These are phyloP conservation scores for Metarhizium album DNA, from an alignment of 2,329 filamentous ascomycete genomes.

Conservation along the genomic window DNA sequence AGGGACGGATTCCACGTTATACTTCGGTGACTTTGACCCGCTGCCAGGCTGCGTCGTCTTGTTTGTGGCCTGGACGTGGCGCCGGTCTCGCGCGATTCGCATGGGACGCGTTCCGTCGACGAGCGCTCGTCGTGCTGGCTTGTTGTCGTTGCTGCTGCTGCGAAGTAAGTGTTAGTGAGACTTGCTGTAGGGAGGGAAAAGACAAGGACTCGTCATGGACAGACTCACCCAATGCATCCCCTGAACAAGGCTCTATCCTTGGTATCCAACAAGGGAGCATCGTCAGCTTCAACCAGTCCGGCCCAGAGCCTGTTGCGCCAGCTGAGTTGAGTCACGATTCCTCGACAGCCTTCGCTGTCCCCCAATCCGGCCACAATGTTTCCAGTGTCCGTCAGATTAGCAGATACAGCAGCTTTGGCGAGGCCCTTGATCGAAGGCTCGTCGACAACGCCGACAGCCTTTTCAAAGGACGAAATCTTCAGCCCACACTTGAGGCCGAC, in stretches of 20 bases:
- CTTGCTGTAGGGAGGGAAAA: neutral
- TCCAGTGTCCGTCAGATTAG: conserved; percentile 4
- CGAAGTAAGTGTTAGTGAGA: neutral
- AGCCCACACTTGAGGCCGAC: conserved; percentile 16
- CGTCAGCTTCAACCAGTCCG: conserved; percentile 9
- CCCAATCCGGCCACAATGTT: conserved; percentile 12
- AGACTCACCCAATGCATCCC: conserved; percentile 15
- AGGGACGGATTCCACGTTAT: neutral
- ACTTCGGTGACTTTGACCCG: neutral
- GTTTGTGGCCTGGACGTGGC: too few species aligned
- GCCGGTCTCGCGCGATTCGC: neutral
- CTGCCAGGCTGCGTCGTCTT: neutral
- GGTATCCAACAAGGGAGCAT: conserved; percentile 13
- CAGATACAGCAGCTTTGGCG: conserved; percentile 11
- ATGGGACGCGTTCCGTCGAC: neutral
- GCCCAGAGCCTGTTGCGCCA: conserved; percentile 18
- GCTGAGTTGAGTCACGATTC: conserved; percentile 17
- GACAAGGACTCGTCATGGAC: neutral
- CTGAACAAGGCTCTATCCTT: conserved; percentile 11
- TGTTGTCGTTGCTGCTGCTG: neutral
- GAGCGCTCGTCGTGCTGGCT: neutral
- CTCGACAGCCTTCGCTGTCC: conserved; percentile 14
- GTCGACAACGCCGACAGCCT: conserved; percentile 14
- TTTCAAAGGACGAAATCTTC: conserved; percentile 12
- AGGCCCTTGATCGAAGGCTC: conserved; percentile 18